Conservation (phyloP, 805 yeast species). For the Starmerella bacillaris region DNA sequence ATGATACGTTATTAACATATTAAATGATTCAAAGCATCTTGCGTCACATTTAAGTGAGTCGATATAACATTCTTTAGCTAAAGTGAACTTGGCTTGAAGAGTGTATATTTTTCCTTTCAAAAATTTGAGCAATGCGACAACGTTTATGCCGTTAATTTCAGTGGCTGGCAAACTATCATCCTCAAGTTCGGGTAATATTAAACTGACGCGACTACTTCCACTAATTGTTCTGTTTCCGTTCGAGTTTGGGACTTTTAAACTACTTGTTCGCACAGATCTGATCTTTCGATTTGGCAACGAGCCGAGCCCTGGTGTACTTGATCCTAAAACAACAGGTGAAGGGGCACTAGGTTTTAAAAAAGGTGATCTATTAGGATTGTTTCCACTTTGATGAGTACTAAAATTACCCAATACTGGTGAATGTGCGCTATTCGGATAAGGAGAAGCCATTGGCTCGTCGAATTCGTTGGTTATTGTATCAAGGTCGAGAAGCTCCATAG, state of each 20-base stretch:
- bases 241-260: slow-evolving; percentile 10
- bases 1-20: slow-evolving; percentile 53
- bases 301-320: no score
- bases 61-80: slow-evolving; percentile 69
- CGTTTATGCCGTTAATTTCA: slow-evolving; percentile 66
- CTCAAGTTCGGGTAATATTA: slow-evolving; percentile 10
- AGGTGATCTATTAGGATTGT: no score
- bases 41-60: slow-evolving; percentile 79
- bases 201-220: slow-evolving; percentile 11
- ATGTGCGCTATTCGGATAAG: no score
- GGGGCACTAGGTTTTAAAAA: not conserved
- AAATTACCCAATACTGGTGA: no score
- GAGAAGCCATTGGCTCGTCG: no score
- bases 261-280: slow-evolving; percentile 12
- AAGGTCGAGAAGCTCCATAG: slow-evolving; percentile 61
- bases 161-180: slow-evolving; percentile 1
- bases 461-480: no score
- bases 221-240: slow-evolving; percentile 9
- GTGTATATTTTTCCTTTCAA: slow-evolving; percentile 70
- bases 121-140: slow-evolving; percentile 75
- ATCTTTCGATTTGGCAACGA: no score
- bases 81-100: slow-evolving; percentile 63
- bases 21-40: slow-evolving; percentile 83
- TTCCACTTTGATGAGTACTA: no score
- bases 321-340: not conserved